Conservation (phyloP, 2,329 filamentous ascomycete species). For the Talaromyces sp. region DNA sequence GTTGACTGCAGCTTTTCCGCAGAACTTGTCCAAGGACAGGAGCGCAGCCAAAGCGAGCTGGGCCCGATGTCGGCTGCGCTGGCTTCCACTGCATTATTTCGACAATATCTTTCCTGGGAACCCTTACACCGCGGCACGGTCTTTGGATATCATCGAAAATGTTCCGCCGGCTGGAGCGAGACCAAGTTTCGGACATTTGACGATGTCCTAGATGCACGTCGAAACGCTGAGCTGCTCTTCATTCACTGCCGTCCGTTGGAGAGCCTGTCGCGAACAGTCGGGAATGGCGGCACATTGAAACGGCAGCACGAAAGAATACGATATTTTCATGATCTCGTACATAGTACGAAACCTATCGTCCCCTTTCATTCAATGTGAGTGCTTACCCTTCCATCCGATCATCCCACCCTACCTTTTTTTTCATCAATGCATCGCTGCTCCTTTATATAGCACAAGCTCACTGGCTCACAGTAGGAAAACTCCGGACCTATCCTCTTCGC, state of each 20-base stretch:
- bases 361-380: too few relatives aligned
- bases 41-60: neutral
- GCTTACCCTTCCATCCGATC: too few relatives aligned
- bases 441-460: neutral
- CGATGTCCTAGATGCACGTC: neutral
- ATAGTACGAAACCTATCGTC: too few relatives aligned
- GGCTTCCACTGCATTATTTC: neutral
- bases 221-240: neutral
- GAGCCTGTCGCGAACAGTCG: neutral
- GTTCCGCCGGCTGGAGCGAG: neutral
- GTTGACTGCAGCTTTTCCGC: neutral
- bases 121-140: neutral
- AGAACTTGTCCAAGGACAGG: neutral
- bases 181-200: neutral
- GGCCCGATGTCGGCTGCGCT: neutral
- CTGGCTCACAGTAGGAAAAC: neutral
- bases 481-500: neutral
- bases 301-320: too few relatives aligned
- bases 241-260: neutral
- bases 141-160: neutral
- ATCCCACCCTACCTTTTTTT: too few relatives aligned
- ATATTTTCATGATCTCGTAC: too few relatives aligned
- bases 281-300: neutral
- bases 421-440: neutral
- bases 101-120: neutral